Evolutionary conservation across 208 protist genomes (phyloP).

Genomic region (Vickermania ingenoplastis): DNA sequence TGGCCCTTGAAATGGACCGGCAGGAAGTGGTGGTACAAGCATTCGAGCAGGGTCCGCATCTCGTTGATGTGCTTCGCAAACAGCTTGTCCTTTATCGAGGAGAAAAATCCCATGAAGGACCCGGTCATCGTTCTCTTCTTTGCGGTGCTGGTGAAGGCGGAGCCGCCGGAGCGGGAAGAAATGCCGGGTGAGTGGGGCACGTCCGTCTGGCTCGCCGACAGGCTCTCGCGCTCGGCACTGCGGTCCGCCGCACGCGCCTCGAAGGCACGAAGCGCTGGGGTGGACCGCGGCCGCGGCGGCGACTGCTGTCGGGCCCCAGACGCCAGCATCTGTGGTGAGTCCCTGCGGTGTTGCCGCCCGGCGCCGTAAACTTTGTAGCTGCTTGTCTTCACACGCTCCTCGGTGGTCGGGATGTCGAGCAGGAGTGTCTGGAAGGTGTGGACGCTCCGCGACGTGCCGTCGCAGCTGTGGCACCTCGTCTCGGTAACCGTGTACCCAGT

Average conservation of each 20-base stretch:
- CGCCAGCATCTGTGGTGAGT: background rate
- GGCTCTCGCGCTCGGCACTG: background rate
- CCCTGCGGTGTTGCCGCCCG: background rate
- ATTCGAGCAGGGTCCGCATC: constrained; percentile 78
- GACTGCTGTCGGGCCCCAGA: background rate
- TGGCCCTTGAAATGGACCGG: constrained; percentile 38
- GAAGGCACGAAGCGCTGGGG: background rate
- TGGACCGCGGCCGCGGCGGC: background rate
- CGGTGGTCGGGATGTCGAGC: constrained; percentile 50
- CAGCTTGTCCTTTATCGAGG: background rate
- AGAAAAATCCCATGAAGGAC: constrained; percentile 18
- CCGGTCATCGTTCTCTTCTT: background rate
- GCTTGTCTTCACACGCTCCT: constrained; percentile 41
- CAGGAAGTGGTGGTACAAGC: constrained; percentile 83
- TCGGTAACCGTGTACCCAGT: constrained; percentile 64
- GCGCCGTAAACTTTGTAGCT: constrained; percentile 13
- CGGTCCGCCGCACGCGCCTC: background rate
- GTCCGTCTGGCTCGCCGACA: background rate
- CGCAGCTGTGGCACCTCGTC: constrained; percentile 63
- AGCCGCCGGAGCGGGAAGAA: background rate
- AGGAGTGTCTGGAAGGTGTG: constrained; percentile 64
- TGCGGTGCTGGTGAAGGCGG: background rate
- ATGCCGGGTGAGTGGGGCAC: too few species aligned
- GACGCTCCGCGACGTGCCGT: constrained; percentile 44
- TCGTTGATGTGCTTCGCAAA: constrained; percentile 11